phyloP scores from a whole-genome alignment of 1,284 basidiomycete genomes.

The Melampsora americana region DNA sequence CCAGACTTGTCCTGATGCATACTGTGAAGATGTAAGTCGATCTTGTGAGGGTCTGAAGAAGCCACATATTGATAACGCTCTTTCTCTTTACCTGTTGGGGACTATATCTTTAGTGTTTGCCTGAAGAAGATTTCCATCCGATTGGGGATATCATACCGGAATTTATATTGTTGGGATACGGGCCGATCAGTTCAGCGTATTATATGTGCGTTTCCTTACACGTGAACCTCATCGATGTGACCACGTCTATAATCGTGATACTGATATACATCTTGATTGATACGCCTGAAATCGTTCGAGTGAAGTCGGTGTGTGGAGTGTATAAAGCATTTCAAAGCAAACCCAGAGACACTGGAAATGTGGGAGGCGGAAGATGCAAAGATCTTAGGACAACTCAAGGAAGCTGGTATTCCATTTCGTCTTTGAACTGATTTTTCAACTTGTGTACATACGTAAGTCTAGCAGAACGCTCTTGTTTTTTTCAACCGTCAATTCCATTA shows the following conservation, averaged over 20 bases:
- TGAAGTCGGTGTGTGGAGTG: conserved; percentile 33
- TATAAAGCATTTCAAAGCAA: conserved; percentile 27
- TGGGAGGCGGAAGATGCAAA: conserved; percentile 25
- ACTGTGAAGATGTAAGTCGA: conserved; percentile 60
- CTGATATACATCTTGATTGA: neutral
- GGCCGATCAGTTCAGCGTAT: neutral
- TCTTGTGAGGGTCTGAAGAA: too few relatives aligned
- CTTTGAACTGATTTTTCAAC: neutral
- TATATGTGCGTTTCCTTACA: conserved; percentile 12
- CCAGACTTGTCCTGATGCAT: conserved; percentile 62
- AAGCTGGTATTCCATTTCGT: neutral
- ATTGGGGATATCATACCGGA: conserved; percentile 32
- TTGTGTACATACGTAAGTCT: too few relatives aligned
- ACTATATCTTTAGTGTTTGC: conserved; percentile 11
- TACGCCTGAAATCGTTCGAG: neutral
- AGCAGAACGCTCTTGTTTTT: too few relatives aligned
- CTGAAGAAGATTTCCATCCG: conserved; percentile 23
- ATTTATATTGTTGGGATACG: conserved; percentile 30
- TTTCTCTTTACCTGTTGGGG: neutral
- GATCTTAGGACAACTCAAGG: neutral
- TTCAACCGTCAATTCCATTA: too few relatives aligned
- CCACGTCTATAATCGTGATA: neutral
- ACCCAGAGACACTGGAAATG: conserved; percentile 17
- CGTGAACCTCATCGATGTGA: neutral
- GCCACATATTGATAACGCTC: too few relatives aligned